A percentile compares a stretch with the other conserved stretches of the same genome.
Conservation (phyloP, 768 basidiomycete species). For the Mycena pura region DNA sequence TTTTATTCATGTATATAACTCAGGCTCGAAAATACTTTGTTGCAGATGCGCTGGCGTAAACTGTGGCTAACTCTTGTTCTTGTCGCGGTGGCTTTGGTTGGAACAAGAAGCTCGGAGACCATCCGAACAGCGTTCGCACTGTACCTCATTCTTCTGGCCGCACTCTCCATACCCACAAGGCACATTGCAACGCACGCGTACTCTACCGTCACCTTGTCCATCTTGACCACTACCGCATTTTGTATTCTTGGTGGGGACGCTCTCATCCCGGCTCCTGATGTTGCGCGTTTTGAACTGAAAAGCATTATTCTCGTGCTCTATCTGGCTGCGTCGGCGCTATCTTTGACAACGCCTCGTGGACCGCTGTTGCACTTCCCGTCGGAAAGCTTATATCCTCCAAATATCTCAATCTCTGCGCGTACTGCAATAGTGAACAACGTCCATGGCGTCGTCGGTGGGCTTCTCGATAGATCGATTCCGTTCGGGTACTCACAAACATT, state of each 20-base stretch:
- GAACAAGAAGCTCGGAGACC: neutral
- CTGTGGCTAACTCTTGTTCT: neutral
- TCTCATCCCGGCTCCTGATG: neutral
- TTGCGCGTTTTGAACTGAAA: neutral
- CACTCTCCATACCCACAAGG: neutral
- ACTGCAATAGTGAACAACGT: neutral
- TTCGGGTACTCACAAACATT: too few relatives aligned
- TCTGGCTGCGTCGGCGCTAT: neutral
- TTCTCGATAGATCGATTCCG: too few relatives aligned
- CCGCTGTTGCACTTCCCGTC: neutral
- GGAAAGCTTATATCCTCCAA: neutral
- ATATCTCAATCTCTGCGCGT: neutral
- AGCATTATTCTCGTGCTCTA: constrained; percentile 1
- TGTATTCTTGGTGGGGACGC: neutral
- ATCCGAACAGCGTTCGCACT: neutral
- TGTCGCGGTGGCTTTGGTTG: neutral
- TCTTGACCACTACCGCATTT: neutral
- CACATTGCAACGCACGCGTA: neutral
- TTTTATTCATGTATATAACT: neutral
- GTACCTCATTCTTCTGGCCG: neutral
- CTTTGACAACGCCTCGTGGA: neutral
- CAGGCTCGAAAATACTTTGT: neutral
- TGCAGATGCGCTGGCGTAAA: neutral
- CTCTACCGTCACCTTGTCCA: neutral
- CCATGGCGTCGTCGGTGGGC: constrained; percentile 5